These are phyloP conservation scores for Phyllostachys edulis DNA, from an alignment of 176 grass and related monocot genomes.

Conservation along the genomic window DNA sequence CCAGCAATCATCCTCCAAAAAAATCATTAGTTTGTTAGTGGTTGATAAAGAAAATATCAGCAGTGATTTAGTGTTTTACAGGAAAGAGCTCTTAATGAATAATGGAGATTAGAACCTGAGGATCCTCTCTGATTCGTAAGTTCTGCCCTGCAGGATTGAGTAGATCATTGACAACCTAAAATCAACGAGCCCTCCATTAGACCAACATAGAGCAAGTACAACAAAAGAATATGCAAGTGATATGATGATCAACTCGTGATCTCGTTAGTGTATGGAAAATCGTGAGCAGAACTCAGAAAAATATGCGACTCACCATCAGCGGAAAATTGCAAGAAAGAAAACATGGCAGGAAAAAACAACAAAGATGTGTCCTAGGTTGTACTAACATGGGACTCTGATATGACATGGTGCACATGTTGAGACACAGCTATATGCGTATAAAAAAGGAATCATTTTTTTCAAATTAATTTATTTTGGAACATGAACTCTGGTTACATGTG, in stretches of 20 bases:
- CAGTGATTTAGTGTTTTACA: neutral
- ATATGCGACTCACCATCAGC: neutral
- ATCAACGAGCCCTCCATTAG: conserved; percentile 28
- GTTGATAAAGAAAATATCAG: conserved; percentile 11
- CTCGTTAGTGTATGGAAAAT: neutral
- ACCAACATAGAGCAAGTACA: neutral
- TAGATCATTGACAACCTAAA: conserved; percentile 96
- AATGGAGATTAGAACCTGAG: conserved; percentile 63
- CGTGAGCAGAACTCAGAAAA: neutral
- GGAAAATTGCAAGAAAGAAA: conserved; percentile 5
- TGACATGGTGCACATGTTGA: neutral
- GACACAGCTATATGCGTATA: neutral
- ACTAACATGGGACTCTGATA: neutral
- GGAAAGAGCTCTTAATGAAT: conserved; percentile 22
- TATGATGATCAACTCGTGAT: neutral
- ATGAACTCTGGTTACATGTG: neutral
- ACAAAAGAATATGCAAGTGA: conserved; percentile 6
- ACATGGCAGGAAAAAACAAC: neutral
- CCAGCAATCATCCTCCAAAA: conserved; percentile 1
- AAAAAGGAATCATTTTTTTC: neutral
- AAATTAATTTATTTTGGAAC: conserved; percentile 8
- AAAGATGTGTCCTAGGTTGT: neutral
- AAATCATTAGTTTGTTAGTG: conserved; percentile 23
- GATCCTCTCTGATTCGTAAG: conserved; percentile 95
- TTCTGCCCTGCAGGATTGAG: conserved; percentile 97